These are phyloP conservation scores for Saccharomyces hybrid DNA, from an alignment of 1,139 yeast genomes.

Conservation along the genomic window DNA sequence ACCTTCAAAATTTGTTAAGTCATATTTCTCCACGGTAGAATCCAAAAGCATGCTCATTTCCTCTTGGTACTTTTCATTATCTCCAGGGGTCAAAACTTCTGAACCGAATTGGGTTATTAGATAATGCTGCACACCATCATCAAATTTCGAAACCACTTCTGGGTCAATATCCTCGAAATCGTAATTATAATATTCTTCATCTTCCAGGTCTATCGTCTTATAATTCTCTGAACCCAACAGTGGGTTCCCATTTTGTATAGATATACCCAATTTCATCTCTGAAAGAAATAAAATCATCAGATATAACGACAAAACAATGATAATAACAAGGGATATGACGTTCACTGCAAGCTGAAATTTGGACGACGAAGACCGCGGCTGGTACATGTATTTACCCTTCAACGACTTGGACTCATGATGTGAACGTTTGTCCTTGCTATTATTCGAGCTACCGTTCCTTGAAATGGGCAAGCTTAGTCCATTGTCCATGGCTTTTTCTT, in stretches of 20 bases:
- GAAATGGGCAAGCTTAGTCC: conserved; percentile 1
- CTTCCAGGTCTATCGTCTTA: conserved; percentile 19
- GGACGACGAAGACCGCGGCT: neutral
- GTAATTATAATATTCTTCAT: conserved; percentile 31
- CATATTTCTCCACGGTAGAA: conserved; percentile 52
- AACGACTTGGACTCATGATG: neutral
- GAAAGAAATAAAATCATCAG: neutral
- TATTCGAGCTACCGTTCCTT: neutral
- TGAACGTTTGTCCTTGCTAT: neutral
- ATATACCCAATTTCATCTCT: neutral
- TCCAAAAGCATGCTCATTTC: conserved; percentile 25
- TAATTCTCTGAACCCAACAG: conserved; percentile 3
- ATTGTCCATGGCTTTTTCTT: neutral
- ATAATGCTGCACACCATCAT: conserved; percentile 34
- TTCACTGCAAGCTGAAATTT: neutral
- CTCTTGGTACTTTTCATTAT: conserved; percentile 19
- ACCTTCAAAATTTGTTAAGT: conserved; percentile 53
- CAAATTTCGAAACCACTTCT: conserved; percentile 30
- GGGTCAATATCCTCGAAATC: conserved; percentile 32
- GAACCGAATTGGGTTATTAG: conserved; percentile 31
- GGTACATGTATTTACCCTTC: neutral
- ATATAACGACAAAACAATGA: neutral
- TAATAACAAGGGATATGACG: neutral
- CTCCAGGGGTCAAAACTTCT: conserved; percentile 21
- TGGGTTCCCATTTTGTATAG: neutral